Base-by-base conservation (phyloP, 495 filamentous ascomycete genomes). In the Cercophora newfieldiana region DNA sequence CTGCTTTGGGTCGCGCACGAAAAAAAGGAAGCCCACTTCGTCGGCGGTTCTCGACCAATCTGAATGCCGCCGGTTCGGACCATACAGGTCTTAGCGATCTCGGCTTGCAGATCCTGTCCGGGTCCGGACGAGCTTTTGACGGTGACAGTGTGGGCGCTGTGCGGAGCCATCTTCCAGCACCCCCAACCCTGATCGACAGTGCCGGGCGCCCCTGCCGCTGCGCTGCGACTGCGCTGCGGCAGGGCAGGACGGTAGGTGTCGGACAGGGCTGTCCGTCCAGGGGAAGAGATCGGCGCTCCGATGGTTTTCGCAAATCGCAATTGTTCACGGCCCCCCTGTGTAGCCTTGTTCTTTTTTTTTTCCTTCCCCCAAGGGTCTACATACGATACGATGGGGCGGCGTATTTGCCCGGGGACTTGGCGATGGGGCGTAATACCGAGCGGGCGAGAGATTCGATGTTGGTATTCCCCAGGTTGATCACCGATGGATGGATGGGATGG, bases 21-120 rank as follows among this genome's bases (percentile, higher is more conserved):
- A 57, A 30, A 29, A 44, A 33, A 12, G 5, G 12, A 4, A 4
- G 30, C 30, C 30, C 12, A 25, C 26, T 18, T 10, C 16, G 25
- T 57, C 54, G 54, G 54, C 54, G 24, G 7, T 57, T 57, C 54
- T 57, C 54, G 28, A 28, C 54, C 54, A 57, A 57, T 57, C 54
- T 26, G 54, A 57, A 57, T 26, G 54, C 29, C 21, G 54, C 54
- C 54, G 54, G 54, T 25, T 10, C 54, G 54, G 54, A 22, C 22
- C 22, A 57, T 22, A 26, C 54, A 19, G 28, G 54, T 7, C 54
- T 57, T 57, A 25, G 54, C 54, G 54, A 57, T 57, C 54, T 57
- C 54, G 54, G 22, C 54, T 53, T 53, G 54, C 54, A 57, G 54
- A 57, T 57, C 54, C 30, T 57, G 54, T 30, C 54, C 26, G 21